phyloP scores from a whole-genome alignment of 2,329 filamentous ascomycete genomes.

The Fusarium zealandicum region DNA sequence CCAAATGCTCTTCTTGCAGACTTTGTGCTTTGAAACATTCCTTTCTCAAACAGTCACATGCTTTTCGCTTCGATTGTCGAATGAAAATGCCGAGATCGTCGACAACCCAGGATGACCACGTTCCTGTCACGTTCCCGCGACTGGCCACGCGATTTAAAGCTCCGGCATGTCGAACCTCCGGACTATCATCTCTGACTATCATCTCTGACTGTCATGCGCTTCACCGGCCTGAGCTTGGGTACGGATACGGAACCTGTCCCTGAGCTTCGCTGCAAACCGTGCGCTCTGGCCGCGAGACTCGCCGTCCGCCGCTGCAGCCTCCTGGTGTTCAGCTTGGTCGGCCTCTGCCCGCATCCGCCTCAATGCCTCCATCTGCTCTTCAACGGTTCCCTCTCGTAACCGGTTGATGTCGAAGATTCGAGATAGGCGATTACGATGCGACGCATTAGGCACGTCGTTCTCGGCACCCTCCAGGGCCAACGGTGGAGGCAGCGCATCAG shows the following conservation, averaged over 20 bases:
- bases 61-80: background rate
- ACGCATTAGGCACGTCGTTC: conserved; percentile 41
- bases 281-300: conserved; percentile 52
- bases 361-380: conserved; percentile 68
- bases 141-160: conserved; percentile 2
- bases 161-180: background rate
- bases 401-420: conserved; percentile 64
- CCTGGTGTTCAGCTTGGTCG: conserved; percentile 32
- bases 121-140: conserved; percentile 1
- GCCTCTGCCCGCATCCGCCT: conserved; percentile 51
- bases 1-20: conserved; percentile 9
- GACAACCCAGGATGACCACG: conserved; percentile 2
- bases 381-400: conserved; percentile 64
- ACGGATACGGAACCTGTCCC: conserved; percentile 61
- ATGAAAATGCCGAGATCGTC: background rate
- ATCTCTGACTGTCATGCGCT: conserved; percentile 21
- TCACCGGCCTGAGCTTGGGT: conserved; percentile 52
- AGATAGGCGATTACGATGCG: conserved; percentile 55
- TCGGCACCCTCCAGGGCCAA: conserved; percentile 51
- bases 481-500: conserved; percentile 49
- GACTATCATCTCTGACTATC: background rate
- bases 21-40: conserved; percentile 2
- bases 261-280: conserved; percentile 57
- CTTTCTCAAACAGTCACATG: background rate
- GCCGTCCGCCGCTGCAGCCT: conserved; percentile 33